Evolutionary conservation across 257 asterid species (phyloP).

Genomic region (Handroanthus guayacan): DNA sequence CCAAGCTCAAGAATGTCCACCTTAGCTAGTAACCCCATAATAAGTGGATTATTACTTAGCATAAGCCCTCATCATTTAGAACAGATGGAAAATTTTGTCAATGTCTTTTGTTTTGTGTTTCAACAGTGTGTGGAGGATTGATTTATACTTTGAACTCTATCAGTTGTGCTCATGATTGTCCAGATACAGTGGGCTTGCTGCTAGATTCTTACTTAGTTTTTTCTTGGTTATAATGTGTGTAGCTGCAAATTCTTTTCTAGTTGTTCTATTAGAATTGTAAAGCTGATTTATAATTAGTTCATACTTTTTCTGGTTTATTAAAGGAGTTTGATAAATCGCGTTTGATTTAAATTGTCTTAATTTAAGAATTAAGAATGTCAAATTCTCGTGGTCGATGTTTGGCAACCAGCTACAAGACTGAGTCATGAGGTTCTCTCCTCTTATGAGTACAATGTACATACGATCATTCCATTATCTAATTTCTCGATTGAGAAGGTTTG

Average conservation of each 20-base stretch:
- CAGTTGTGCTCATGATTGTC: background rate
- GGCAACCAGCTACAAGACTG: no score
- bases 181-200: background rate
- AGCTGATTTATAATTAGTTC: no score
- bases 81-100: constrained; percentile 28
- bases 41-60: background rate
- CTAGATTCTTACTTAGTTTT: background rate
- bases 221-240: background rate
- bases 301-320: no score
- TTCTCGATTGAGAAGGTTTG: no score
- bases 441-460: no score
- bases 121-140: background rate
- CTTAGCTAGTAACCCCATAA: constrained; percentile 20
- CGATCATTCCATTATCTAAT: no score
- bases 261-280: no score
- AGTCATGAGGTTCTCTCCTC: no score
- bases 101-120: constrained; percentile 8
- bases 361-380: no score
- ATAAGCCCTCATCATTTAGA: constrained; percentile 10
- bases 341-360: no score
- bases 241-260: background rate
- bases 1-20: constrained; percentile 38
- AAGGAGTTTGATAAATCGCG: no score
- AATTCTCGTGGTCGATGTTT: no score
- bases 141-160: background rate